These are phyloP conservation scores for Jackrogersella minutella DNA, from an alignment of 495 filamentous ascomycete species.

Conservation along the genomic window DNA sequence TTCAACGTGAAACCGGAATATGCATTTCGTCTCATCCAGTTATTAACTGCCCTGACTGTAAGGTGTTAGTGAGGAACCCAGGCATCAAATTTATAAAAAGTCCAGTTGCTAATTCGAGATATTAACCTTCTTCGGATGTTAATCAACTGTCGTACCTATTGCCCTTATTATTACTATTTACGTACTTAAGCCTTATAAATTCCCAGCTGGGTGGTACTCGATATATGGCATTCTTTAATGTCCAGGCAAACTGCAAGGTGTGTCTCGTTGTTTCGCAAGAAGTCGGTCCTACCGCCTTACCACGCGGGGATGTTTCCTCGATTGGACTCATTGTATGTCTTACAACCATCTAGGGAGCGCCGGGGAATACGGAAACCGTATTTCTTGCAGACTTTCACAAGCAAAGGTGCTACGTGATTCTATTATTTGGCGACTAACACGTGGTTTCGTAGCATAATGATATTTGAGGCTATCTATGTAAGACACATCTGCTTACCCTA, in stretches of 20 bases:
- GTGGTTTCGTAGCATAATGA: conserved; percentile 20
- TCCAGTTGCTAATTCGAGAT: background rate
- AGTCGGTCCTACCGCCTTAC: conserved; percentile 22
- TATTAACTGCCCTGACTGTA: conserved; percentile 23
- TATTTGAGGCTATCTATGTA: conserved; percentile 2
- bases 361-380: conserved; percentile 28
- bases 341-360: conserved; percentile 8
- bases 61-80: conserved; percentile 17
- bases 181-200: conserved; percentile 3
- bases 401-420: background rate
- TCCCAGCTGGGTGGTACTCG: conserved; percentile 18
- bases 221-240: background rate
- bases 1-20: conserved; percentile 9
- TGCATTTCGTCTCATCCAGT: background rate
- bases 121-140: conserved; percentile 16
- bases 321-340: conserved; percentile 22
- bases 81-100: conserved; percentile 7
- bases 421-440: conserved; percentile 3
- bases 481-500: too few species aligned
- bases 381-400: conserved; percentile 16
- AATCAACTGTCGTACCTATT: conserved; percentile 14
- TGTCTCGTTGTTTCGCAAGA: conserved; percentile 11
- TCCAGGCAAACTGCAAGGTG: conserved; percentile 9
- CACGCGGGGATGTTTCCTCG: conserved; percentile 27
- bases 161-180: background rate